These are phyloP conservation scores for Hemileccinum hortonii DNA, from an alignment of 1,284 basidiomycete species.

Conservation along the genomic window DNA sequence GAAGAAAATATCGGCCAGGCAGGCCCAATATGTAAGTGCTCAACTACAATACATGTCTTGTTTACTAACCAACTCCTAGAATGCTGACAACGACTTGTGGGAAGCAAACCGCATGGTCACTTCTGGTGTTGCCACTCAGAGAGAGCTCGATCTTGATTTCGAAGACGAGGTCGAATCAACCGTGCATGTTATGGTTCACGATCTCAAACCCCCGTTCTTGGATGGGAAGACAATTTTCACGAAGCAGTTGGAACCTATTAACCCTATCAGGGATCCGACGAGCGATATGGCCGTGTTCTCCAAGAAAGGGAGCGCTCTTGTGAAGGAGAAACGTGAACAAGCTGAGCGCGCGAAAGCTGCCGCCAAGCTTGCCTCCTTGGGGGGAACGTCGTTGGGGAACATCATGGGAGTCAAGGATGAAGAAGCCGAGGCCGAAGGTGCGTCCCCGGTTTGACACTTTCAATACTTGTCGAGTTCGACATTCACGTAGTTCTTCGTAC, in stretches of 20 bases:
- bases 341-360: slow-evolving; percentile 95
- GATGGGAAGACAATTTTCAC: slow-evolving; percentile 97
- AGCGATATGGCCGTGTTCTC: slow-evolving; percentile 96
- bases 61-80: slow-evolving; percentile 46
- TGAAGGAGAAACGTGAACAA: slow-evolving; percentile 94
- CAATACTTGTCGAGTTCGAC: slow-evolving; percentile 54
- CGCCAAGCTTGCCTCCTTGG: slow-evolving; percentile 89
- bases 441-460: slow-evolving; percentile 35
- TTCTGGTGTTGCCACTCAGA: slow-evolving; percentile 89
- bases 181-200: slow-evolving; percentile 96
- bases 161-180: slow-evolving; percentile 94
- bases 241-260: slow-evolving; percentile 95
- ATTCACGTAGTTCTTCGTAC: slow-evolving; percentile 64
- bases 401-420: slow-evolving; percentile 97
- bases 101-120: slow-evolving; percentile 97
- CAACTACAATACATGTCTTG: too few species aligned
- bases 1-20: slow-evolving; percentile 86
- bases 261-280: slow-evolving; percentile 91
- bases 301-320: slow-evolving; percentile 91
- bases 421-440: slow-evolving; percentile 83
- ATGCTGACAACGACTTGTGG: slow-evolving; percentile 97
- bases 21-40: slow-evolving; percentile 85
- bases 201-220: slow-evolving; percentile 96
- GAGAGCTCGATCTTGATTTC: slow-evolving; percentile 84
- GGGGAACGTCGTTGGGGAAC: slow-evolving; percentile 93